A percentile compares a stretch with the other conserved stretches of the same genome.
Conservation (phyloP, 352 stramenopile genomes). For the Globisporangium recalcitrans region DNA sequence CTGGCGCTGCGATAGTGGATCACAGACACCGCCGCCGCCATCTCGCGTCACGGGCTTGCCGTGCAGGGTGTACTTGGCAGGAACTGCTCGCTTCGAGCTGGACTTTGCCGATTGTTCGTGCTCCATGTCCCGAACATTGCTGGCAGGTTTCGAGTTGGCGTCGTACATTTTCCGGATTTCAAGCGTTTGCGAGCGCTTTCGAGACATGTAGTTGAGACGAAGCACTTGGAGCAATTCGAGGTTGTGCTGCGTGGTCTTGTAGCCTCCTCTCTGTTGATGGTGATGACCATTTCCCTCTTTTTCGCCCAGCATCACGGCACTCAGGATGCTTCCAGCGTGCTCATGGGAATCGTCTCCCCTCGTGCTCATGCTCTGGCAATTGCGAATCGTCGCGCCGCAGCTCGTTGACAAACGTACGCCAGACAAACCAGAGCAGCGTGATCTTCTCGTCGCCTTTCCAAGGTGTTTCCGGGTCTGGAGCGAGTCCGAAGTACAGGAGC, state of each 20-base stretch:
- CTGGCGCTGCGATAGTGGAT: constrained; percentile 34
- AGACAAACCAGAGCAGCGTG: constrained; percentile 52
- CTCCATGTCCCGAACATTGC: not conserved
- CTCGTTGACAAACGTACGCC: constrained; percentile 26
- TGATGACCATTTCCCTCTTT: not conserved
- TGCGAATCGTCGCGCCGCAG: constrained; percentile 14
- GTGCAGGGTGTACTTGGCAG: constrained; percentile 27
- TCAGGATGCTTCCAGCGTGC: constrained; percentile 20
- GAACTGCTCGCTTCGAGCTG: not conserved
- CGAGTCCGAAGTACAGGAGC: constrained; percentile 53
- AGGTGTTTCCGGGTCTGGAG: constrained; percentile 30
- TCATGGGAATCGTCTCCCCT: constrained; percentile 7
- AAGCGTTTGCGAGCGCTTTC: constrained; percentile 1
- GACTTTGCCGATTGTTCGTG: not conserved
- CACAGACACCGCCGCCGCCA: not conserved
- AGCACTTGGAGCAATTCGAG: constrained; percentile 9
- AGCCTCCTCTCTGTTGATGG: too few relatives aligned
- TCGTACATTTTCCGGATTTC: constrained; percentile 5
- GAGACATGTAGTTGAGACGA: constrained; percentile 12
- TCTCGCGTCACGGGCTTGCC: constrained; percentile 23
- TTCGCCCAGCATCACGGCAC: constrained; percentile 18
- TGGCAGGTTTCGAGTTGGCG: not conserved
- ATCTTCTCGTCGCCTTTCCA: constrained; percentile 26
- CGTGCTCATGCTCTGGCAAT: constrained; percentile 4
- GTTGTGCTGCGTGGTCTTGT: too few relatives aligned